Conservation (phyloP, 2,329 filamentous ascomycete species). For the Scedosporium dehoogii region DNA sequence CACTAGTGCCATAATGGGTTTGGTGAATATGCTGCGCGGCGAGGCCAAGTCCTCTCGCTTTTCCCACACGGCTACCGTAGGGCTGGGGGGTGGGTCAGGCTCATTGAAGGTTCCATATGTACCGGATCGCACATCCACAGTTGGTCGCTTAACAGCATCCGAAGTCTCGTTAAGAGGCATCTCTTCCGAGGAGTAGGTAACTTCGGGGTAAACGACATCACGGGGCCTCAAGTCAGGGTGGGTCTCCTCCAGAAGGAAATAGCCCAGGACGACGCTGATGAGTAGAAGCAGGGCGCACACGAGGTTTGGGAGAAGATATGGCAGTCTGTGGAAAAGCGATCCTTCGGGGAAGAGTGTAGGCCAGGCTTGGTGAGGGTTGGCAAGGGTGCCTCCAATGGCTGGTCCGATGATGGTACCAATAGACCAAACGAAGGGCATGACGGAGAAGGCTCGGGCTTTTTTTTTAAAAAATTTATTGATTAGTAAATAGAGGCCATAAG, state of each 20-base stretch:
- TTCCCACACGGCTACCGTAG: slow-evolving; percentile 9
- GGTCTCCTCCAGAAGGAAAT: slow-evolving; percentile 75
- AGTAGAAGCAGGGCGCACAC: slow-evolving; percentile 70
- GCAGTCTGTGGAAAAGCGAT: slow-evolving; percentile 66
- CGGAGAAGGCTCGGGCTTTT: slow-evolving; percentile 69
- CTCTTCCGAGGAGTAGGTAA: slow-evolving; percentile 40
- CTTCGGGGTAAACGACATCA: slow-evolving; percentile 30
- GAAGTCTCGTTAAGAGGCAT: slow-evolving; percentile 69
- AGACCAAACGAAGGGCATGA: slow-evolving; percentile 93
- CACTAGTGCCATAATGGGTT: slow-evolving; percentile 38
- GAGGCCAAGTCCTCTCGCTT: slow-evolving; percentile 19
- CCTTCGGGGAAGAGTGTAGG: slow-evolving; percentile 58
- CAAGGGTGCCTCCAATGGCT: slow-evolving; percentile 78
- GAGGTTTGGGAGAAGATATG: slow-evolving; percentile 83
- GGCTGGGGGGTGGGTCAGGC: not conserved
- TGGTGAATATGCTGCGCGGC: slow-evolving; percentile 9
- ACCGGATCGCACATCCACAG: slow-evolving; percentile 46
- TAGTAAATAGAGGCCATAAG: not conserved
- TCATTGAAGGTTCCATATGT: slow-evolving; percentile 52
- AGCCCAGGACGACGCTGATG: slow-evolving; percentile 71
- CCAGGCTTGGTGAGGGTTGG: slow-evolving; percentile 65
- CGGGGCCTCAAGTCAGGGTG: slow-evolving; percentile 52
- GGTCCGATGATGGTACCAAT: slow-evolving; percentile 85
- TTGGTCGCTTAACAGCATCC: slow-evolving; percentile 61
- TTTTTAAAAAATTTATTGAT: not conserved